A percentile compares a stretch with the other conserved stretches of the same genome.
phyloP scores from a whole-genome alignment of 305 asterid genomes.

The Fraxinus xanthoxyloides region DNA sequence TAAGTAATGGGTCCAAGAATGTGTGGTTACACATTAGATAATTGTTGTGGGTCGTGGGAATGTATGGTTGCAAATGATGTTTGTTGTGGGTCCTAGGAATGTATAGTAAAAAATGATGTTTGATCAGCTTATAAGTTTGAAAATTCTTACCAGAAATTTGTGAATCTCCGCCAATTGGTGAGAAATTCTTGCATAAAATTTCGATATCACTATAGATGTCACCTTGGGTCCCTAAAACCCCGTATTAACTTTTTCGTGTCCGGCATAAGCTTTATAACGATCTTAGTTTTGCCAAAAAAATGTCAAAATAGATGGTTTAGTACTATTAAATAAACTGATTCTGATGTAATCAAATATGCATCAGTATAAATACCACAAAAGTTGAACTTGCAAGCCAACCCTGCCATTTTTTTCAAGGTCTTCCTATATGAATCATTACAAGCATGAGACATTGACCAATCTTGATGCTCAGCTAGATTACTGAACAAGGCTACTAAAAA shows the following conservation, averaged over 20 bases:
- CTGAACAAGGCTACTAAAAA: slow-evolving; percentile 69
- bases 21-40: background rate
- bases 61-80: background rate
- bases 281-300: slow-evolving; percentile 29
- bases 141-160: slow-evolving; percentile 37
- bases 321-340: background rate
- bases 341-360: background rate
- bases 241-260: slow-evolving; percentile 76
- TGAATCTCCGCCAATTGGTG: slow-evolving; percentile 50
- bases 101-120: no score
- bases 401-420: slow-evolving; percentile 85
- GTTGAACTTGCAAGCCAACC: slow-evolving; percentile 65
- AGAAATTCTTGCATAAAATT: slow-evolving; percentile 47
- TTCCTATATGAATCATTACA: no score
- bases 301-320: background rate
- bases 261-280: slow-evolving; percentile 71
- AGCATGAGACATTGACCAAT: no score
- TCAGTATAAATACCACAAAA: slow-evolving; percentile 44
- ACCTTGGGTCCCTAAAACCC: slow-evolving; percentile 51
- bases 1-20: background rate
- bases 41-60: background rate
- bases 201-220: slow-evolving; percentile 49
- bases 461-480: slow-evolving; percentile 47
- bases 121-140: background rate
- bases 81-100: background rate